Conservation (phyloP, 306 rosid species). For the Cucumis melo region DNA sequence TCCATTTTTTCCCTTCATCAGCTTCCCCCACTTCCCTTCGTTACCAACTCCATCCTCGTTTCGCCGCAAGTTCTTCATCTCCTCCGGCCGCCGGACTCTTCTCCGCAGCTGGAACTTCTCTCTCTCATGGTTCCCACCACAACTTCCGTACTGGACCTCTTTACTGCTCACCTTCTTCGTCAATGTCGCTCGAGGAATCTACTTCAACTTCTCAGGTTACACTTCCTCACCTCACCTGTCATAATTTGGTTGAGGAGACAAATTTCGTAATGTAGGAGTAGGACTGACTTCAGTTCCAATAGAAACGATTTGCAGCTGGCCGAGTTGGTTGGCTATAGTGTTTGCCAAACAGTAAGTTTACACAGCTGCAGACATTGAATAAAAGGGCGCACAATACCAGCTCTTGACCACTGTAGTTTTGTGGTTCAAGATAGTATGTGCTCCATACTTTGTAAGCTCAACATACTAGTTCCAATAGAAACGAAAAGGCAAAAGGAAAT, state of each 20-base stretch:
- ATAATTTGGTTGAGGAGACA: background rate
- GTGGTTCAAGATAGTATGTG: slow-evolving; percentile 61
- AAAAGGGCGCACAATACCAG: slow-evolving; percentile 36
- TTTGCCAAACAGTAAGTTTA: slow-evolving; percentile 55
- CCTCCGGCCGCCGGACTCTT: slow-evolving; percentile 13
- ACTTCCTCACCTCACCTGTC: background rate
- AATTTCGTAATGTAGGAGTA: background rate
- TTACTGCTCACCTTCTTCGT: slow-evolving; percentile 26
- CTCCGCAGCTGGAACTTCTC: slow-evolving; percentile 7
- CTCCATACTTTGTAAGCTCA: slow-evolving; percentile 21
- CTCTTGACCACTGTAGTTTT: slow-evolving; percentile 60
- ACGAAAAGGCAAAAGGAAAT: background rate
- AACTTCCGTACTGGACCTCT: slow-evolving; percentile 10
- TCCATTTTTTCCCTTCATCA: slow-evolving; percentile 8
- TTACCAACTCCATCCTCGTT: slow-evolving; percentile 13
- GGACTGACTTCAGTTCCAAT: background rate
- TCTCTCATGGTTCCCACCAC: background rate
- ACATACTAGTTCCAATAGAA: background rate
- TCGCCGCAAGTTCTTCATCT: slow-evolving; percentile 16
- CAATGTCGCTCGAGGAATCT: slow-evolving; percentile 21
- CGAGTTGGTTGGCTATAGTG: slow-evolving; percentile 54
- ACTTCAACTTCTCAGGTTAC: slow-evolving; percentile 49
- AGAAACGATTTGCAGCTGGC: slow-evolving; percentile 74
- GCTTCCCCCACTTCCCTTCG: slow-evolving; percentile 10
- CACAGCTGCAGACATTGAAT: slow-evolving; percentile 53